A percentile compares a stretch with the other conserved stretches of the same genome.
Conservation (phyloP, 306 rosid species). For the Cicer yamashitae region DNA sequence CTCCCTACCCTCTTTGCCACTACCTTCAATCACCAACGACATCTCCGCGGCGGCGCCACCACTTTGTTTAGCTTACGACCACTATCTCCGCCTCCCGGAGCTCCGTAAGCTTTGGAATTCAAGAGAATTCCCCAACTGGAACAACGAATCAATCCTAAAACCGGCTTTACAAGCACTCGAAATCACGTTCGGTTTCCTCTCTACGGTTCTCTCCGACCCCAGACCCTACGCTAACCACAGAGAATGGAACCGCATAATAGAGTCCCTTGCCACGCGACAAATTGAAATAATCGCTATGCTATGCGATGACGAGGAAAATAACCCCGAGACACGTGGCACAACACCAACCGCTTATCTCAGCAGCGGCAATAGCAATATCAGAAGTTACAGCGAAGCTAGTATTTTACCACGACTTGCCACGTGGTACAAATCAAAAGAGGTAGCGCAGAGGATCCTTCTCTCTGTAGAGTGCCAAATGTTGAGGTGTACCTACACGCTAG, state of each 20-base stretch:
- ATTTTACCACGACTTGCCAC: slow-evolving; percentile 74
- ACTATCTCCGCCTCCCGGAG: slow-evolving; percentile 74
- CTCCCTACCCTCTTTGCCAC: slow-evolving; percentile 55
- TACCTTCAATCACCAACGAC: slow-evolving; percentile 52
- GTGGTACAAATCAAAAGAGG: slow-evolving; percentile 68
- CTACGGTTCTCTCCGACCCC: slow-evolving; percentile 67
- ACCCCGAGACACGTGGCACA: slow-evolving; percentile 54
- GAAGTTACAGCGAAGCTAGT: slow-evolving; percentile 71
- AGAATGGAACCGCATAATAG: slow-evolving; percentile 74
- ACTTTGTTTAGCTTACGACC: slow-evolving; percentile 69
- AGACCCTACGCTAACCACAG: slow-evolving; percentile 73
- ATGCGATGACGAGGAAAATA: slow-evolving; percentile 68
- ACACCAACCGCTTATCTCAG: slow-evolving; percentile 66
- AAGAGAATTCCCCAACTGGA: slow-evolving; percentile 66
- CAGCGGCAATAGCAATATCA: slow-evolving; percentile 23
- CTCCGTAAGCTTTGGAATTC: slow-evolving; percentile 66
- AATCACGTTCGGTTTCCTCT: slow-evolving; percentile 76
- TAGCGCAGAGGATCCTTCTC: slow-evolving; percentile 70
- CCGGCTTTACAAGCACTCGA: slow-evolving; percentile 79
- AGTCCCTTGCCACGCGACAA: slow-evolving; percentile 61
- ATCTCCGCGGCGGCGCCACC: slow-evolving; percentile 60
- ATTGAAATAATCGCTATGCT: slow-evolving; percentile 69
- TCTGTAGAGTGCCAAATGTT: slow-evolving; percentile 80
- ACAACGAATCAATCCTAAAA: slow-evolving; percentile 69
- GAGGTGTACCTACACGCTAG: slow-evolving; percentile 75